Base-by-base conservation (phyloP, 176 grass and related monocot genomes). In the Leersia perrieri region DNA sequence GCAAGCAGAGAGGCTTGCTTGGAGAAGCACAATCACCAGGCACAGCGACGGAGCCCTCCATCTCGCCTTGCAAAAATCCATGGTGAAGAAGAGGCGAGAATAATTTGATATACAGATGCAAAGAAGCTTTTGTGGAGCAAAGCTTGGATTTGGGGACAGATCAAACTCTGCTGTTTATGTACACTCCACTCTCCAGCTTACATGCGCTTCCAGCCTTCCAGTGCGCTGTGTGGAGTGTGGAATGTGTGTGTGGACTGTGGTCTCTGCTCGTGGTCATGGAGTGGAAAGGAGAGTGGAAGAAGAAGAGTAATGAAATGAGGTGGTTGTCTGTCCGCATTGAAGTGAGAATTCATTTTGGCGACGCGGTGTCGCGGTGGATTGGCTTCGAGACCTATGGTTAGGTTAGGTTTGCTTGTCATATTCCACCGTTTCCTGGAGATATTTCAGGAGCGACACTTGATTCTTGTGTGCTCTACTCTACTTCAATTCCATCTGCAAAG, bases 11-110 rank as follows among this genome's bases (percentile, higher is more conserved):
- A 80, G 61, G 71, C 70, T 69, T 12, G 88, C 41, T 16, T 88
- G 87, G 75, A 90, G 62, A 20, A 88, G 72, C 41, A 85, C 33
- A 26, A 88, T 36, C 41, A 83, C 64, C n/a, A 92, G 47, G 15
- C 62, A 82, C 51, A 92, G 62, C 28, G 60, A 83, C 62, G 73
- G 83, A 73, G 70, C 81, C 49, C 63, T 47, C 71, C 81, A 87
- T 66, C 65, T 73, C 16, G 31, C 7, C 13, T 67, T 4, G 47
- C 73, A 5, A 38, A 15, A 58, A 67, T 73, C 83, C 88, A 86
- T 85, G 88, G 83, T 5, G 78, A 61, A 65, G 77, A 38, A 40
- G 18, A 45, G 41, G 26, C 33, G 42, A 60, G 38, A 15, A 7
- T 9, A 73, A 11, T 25, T 23, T 11, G 53, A 58, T 25, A 25